These are phyloP conservation scores for Erythrophleum ivorense DNA, from an alignment of 331 rosid species.

Conservation along the genomic window DNA sequence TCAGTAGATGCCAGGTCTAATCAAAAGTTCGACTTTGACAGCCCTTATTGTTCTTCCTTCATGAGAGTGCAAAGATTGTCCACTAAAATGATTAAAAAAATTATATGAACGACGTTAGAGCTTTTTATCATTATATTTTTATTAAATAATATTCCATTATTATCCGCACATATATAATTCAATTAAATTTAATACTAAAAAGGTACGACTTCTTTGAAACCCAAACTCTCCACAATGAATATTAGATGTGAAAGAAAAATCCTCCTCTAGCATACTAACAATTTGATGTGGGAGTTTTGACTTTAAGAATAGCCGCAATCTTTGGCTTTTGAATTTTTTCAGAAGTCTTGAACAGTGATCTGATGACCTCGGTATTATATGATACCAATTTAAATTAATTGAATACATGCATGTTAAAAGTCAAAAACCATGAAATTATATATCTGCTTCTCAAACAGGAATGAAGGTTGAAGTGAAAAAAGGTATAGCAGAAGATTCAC, in stretches of 20 bases:
- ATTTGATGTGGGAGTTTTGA: neutral
- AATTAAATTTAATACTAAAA: neutral
- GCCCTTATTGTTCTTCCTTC: neutral
- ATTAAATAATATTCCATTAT: neutral
- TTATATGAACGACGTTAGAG: neutral
- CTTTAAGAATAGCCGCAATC: neutral
- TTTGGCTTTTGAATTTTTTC: neutral
- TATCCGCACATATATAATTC: neutral
- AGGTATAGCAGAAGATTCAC: too few relatives aligned
- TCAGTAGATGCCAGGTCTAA: neutral
- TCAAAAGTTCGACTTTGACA: slow-evolving; percentile 9
- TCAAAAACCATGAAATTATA: slow-evolving; percentile 16
- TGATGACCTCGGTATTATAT: neutral
- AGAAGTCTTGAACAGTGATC: neutral
- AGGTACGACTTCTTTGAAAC: neutral
- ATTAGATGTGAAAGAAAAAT: neutral
- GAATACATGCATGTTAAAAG: neutral
- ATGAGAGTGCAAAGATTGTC: neutral
- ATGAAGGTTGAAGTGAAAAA: neutral
- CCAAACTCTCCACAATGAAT: neutral
- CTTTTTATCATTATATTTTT: neutral
- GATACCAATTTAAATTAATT: neutral
- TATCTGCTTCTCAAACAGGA: neutral
- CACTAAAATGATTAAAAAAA: neutral
- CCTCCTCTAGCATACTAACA: neutral